A percentile compares a stretch with the other conserved stretches of the same genome.
These are phyloP conservation scores for Coleophoma cylindrospora DNA, from an alignment of 2,329 filamentous ascomycete species.

Conservation along the genomic window DNA sequence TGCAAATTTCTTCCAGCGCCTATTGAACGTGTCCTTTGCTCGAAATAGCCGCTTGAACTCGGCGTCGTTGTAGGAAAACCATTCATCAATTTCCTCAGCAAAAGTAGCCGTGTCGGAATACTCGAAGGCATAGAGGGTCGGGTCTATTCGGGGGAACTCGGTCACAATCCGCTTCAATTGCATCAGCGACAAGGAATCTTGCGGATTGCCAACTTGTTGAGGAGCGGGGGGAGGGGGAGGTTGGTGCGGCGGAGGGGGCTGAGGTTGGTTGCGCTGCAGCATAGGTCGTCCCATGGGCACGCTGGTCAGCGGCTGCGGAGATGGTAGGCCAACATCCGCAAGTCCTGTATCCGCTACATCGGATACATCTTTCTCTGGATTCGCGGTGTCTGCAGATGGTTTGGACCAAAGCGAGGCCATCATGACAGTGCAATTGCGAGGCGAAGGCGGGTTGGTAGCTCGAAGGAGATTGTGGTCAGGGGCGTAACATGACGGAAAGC, in stretches of 20 bases:
- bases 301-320: conserved; percentile 12
- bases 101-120: conserved; percentile 71
- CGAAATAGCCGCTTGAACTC: conserved; percentile 76
- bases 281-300: conserved; percentile 22
- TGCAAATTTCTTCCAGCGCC: conserved; percentile 59
- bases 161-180: conserved; percentile 70
- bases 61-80: conserved; percentile 89
- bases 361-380: conserved; percentile 12
- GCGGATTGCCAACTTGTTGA: conserved; percentile 32
- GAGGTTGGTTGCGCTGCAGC: conserved; percentile 31
- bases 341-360: conserved; percentile 40
- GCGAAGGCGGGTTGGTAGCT: too few species aligned
- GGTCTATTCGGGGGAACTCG: conserved; percentile 66
- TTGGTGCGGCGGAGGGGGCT: conserved; percentile 29
- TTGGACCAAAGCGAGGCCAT: conserved; percentile 25
- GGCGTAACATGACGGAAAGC: too few species aligned
- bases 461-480: too few species aligned
- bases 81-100: conserved; percentile 90
- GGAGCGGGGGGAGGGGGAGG: conserved; percentile 24
- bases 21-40: conserved; percentile 72
- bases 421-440: neutral
- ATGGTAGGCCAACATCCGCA: conserved; percentile 26
- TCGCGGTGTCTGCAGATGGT: conserved; percentile 6
- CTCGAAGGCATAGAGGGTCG: conserved; percentile 78
- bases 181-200: conserved; percentile 69